Evolutionary conservation across 148 eudicot species (phyloP).

Genomic region (Rhododendron mucronatum): DNA sequence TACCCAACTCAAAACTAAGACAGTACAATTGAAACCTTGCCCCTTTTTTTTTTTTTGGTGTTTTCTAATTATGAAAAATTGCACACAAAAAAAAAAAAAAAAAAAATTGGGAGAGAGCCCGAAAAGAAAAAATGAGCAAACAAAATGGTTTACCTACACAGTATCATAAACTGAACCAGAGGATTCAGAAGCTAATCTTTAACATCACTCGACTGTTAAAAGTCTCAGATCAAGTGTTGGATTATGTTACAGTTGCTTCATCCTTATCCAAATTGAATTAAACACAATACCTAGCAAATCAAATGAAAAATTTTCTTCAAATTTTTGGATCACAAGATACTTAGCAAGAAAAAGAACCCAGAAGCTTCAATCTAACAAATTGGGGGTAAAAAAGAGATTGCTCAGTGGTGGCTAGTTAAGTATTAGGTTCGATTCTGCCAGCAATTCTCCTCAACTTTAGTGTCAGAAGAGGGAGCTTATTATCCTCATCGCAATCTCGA

Average conservation of each 20-base stretch:
- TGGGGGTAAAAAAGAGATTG: background rate
- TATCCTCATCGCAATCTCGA: conserved; percentile 29
- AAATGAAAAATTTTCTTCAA: fast-evolving
- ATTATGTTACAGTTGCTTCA: background rate
- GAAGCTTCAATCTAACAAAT: background rate
- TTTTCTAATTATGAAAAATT: too few species aligned
- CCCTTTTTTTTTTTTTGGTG: too few species aligned
- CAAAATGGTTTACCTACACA: background rate
- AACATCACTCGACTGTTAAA: background rate
- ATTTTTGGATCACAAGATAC: background rate
- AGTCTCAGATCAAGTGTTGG: conserved; percentile 14
- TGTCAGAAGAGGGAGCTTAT: conserved; percentile 31
- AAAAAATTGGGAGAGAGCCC: too few species aligned
- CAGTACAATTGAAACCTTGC: too few species aligned
- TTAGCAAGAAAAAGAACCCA: background rate
- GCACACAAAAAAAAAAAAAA: too few species aligned
- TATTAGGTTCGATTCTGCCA: conserved; percentile 19
- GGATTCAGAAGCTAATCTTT: conserved; percentile 6
- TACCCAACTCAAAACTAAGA: too few species aligned
- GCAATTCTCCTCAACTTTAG: conserved; percentile 12
- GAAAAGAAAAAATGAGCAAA: too few species aligned
- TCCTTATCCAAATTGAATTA: background rate
- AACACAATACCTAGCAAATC: too few species aligned
- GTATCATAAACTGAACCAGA: background rate
- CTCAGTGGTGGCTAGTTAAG: conserved; percentile 13